These are phyloP conservation scores for Persicaria tinctoria DNA, from an alignment of 148 eudicot species.

Conservation along the genomic window DNA sequence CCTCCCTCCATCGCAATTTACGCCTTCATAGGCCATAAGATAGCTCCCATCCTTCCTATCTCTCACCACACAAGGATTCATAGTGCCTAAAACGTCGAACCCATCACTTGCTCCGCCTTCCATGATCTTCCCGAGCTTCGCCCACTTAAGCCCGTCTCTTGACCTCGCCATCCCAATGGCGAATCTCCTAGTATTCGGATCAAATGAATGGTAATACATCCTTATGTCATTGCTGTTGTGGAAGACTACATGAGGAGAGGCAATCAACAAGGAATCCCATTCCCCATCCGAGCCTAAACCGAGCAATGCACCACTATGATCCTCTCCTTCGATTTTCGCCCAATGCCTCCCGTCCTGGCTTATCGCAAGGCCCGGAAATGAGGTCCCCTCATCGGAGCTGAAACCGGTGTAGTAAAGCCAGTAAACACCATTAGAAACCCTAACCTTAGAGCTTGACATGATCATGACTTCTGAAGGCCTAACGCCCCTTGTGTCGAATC, in stretches of 20 bases:
- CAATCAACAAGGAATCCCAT: conserved; percentile 72
- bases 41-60: conserved; percentile 48
- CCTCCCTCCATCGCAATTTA: conserved; percentile 41
- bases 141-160: conserved; percentile 75
- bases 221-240: conserved; percentile 54
- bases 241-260: conserved; percentile 74
- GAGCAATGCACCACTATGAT: conserved; percentile 73
- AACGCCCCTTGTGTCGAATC: conserved; percentile 60
- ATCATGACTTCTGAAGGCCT: conserved; percentile 64
- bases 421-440: conserved; percentile 51
- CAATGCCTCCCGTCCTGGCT: conserved; percentile 93
- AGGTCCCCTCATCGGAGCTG: conserved; percentile 46
- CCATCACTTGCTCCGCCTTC: conserved; percentile 27
- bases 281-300: conserved; percentile 67
- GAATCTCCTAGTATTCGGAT: conserved; percentile 32
- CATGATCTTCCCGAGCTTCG: conserved; percentile 56
- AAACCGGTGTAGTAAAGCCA: conserved; percentile 89
- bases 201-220: conserved; percentile 77
- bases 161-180: conserved; percentile 66
- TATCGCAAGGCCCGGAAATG: conserved; percentile 86
- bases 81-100: conserved; percentile 54
- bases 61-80: conserved; percentile 48
- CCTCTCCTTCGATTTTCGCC: conserved; percentile 93
- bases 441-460: conserved; percentile 71
- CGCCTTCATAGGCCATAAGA: conserved; percentile 75